These are phyloP conservation scores for Micractinium sp. DNA, from an alignment of 139 green algal species.

Conservation along the genomic window DNA sequence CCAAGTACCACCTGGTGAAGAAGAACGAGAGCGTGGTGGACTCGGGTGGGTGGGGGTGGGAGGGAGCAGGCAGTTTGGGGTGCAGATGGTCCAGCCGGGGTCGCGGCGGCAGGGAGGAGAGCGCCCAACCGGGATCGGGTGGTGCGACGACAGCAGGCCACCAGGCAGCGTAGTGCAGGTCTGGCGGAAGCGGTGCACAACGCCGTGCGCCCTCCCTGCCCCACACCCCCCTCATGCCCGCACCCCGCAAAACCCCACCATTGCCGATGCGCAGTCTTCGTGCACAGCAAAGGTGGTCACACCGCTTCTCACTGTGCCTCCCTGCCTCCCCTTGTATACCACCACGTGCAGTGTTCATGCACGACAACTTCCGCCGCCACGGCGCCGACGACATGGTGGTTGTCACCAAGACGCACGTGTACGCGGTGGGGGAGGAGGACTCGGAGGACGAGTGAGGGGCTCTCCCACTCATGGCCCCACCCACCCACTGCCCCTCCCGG, in stretches of 20 bases:
- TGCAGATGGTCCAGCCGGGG: not conserved
- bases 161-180: not conserved
- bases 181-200: no score
- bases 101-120: not conserved
- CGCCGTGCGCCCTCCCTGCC: no score
- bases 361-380: constrained; percentile 62
- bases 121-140: no score
- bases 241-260: no score
- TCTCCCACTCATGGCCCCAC: no score
- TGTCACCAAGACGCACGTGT: constrained; percentile 59
- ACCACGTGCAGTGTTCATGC: constrained; percentile 66
- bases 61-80: not conserved
- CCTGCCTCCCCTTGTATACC: not conserved
- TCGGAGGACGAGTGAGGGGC: constrained; percentile 29
- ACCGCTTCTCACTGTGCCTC: not conserved
- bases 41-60: constrained; percentile 25
- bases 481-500: no score
- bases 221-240: no score
- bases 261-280: no score
- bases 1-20: constrained; percentile 81
- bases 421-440: constrained; percentile 36
- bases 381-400: constrained; percentile 58
- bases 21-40: constrained; percentile 87
- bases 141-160: no score
- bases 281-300: no score